Evolutionary conservation across 441 rosid species (phyloP), one percentile per base, ranked within the genome.

Genomic region (Bruguiera hainesii): DNA sequence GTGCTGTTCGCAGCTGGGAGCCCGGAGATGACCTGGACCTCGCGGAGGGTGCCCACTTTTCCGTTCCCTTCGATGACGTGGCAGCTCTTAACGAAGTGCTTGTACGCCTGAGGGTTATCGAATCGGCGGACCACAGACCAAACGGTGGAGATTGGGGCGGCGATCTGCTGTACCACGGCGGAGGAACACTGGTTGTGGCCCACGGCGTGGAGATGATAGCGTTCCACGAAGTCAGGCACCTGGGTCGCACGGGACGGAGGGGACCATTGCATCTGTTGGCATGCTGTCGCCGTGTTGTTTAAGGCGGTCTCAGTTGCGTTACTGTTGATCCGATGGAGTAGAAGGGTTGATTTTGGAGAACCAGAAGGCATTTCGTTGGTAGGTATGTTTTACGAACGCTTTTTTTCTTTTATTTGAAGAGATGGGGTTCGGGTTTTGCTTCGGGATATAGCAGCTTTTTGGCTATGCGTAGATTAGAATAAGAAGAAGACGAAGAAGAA

Each of bases 121-220:
- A 91, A 91, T 23, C 91, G 84, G 62, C 93, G 82, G 8, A 91
- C 81, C 30, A 91, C 74, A 0, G 97, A 78, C 97, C 97, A 91
- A 0, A 91, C 93, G 29, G 76, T 60, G 9, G 85, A 80, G 59
- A 75, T 77, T 0, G 96, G 91, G 55, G 93, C 91, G 0, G 78
- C 76, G 50, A 87, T 76, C 66, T 84, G 75, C 28, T 87, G 86
- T 1, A 84, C 86, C 28, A 82, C 76, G 30, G 85, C 80, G 58
- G 96, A 91, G 79, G 80, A 83, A 73, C 93, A 80, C 82, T 86
- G 97, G 73, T 84, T 80, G 20, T 93, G 83, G 46, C 75, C 77
- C 8, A 82, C 65, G 20, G 71, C 68, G 76, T 83, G 93, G 69
- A 71, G 72, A 68, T 91, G 97, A 75, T 79, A 76, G 72, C 63